phyloP scores from a whole-genome alignment of 305 asterid genomes.

The Salvia sclarea region DNA sequence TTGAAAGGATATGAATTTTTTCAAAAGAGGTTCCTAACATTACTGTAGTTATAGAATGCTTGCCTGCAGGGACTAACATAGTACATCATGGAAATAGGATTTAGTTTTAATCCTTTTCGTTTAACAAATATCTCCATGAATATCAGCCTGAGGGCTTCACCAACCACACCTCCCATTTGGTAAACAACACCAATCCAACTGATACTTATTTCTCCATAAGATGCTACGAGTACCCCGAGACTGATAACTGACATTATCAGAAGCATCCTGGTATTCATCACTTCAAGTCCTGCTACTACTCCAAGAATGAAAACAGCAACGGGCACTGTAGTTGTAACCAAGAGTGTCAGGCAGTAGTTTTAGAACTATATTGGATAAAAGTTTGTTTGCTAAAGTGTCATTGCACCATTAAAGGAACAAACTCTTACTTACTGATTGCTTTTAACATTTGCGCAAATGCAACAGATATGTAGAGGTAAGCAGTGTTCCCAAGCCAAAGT shows the following conservation, averaged over 20 bases:
- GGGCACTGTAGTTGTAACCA: slow-evolving; percentile 71
- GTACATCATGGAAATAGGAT: slow-evolving; percentile 90
- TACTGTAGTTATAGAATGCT: slow-evolving; percentile 27
- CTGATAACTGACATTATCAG: slow-evolving; percentile 86
- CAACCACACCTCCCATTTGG: slow-evolving; percentile 98
- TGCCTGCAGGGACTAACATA: slow-evolving; percentile 97
- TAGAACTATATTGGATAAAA: slow-evolving; percentile 14
- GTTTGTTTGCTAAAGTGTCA: background rate
- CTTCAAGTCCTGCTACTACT: slow-evolving; percentile 84
- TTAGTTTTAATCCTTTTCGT: slow-evolving; percentile 82
- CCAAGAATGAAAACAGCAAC: slow-evolving; percentile 94
- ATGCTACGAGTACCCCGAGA: slow-evolving; percentile 84
- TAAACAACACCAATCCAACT: slow-evolving; percentile 91
- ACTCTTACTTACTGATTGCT: slow-evolving; percentile 70
- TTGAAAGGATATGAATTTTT: background rate
- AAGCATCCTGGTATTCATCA: slow-evolving; percentile 84
- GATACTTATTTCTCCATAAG: slow-evolving; percentile 82
- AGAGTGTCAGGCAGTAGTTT: slow-evolving; percentile 17
- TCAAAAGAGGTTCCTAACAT: background rate
- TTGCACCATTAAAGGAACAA: background rate
- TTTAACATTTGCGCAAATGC: slow-evolving; percentile 95
- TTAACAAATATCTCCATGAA: slow-evolving; percentile 91
- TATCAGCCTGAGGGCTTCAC: slow-evolving; percentile 90
- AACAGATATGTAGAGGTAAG: slow-evolving; percentile 96
- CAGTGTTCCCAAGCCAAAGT: slow-evolving; percentile 97